These are phyloP conservation scores for Monilinia fructicola DNA, from an alignment of 2,329 filamentous ascomycete genomes.

Conservation along the genomic window DNA sequence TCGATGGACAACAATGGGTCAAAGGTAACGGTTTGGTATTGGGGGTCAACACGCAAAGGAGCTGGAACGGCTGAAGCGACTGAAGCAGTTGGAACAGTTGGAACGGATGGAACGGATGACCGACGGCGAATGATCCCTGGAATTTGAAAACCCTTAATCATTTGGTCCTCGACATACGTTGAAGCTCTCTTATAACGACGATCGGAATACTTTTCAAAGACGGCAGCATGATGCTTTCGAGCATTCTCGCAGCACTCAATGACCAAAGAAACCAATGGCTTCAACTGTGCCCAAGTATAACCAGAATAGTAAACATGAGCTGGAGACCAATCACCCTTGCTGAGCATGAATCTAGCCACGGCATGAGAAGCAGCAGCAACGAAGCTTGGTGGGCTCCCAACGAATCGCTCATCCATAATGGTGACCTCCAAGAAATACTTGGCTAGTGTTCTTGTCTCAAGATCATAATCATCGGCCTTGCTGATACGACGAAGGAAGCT, in stretches of 20 bases:
- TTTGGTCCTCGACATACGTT: constrained; percentile 72
- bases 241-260: constrained; percentile 85
- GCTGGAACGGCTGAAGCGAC: constrained; percentile 12
- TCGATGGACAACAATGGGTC: constrained; percentile 23
- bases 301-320: constrained; percentile 90
- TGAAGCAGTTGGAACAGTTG: constrained; percentile 10
- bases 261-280: constrained; percentile 73
- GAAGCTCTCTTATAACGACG: constrained; percentile 85
- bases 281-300: constrained; percentile 84
- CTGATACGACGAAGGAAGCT: constrained; percentile 95
- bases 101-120: constrained; percentile 11
- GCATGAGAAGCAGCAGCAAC: constrained; percentile 90
- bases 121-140: constrained; percentile 28
- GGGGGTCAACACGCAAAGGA: not conserved
- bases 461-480: constrained; percentile 96
- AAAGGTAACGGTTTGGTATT: constrained; percentile 13
- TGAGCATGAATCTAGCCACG: constrained; percentile 81
- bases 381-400: constrained; percentile 87
- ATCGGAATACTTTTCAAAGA: constrained; percentile 90
- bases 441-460: constrained; percentile 90
- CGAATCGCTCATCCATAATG: constrained; percentile 97
- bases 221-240: constrained; percentile 76
- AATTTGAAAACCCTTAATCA: constrained; percentile 60
- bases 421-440: constrained; percentile 98
- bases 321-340: constrained; percentile 85